phyloP scores from a whole-genome alignment of 257 asterid genomes.

The Jacaranda mimosifolia region DNA sequence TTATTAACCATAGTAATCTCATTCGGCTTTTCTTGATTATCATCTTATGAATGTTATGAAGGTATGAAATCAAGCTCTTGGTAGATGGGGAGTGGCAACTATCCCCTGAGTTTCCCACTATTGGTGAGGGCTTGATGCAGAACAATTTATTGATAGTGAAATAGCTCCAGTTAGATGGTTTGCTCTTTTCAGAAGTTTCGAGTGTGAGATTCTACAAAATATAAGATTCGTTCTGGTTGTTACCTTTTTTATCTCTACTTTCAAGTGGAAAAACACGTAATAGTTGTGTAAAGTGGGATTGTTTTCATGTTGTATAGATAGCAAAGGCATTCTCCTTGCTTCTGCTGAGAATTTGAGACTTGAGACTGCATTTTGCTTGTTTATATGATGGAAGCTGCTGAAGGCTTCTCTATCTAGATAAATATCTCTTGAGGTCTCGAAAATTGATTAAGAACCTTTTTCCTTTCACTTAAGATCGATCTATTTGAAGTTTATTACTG shows the following conservation, averaged over 20 bases:
- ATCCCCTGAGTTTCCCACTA: constrained; percentile 73
- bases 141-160: constrained; percentile 84
- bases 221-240: not conserved
- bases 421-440: not conserved
- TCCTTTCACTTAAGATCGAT: not conserved
- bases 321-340: not conserved
- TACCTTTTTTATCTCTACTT: not conserved
- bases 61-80: constrained; percentile 87
- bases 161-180: constrained; percentile 42
- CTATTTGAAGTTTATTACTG: not conserved
- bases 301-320: not conserved
- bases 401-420: not conserved
- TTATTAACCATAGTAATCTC: constrained; percentile 10
- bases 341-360: not conserved
- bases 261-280: not conserved
- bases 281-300: not conserved
- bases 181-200: constrained; percentile 6
- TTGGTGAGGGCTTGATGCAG: constrained; percentile 81
- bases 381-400: not conserved
- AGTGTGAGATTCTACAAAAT: not conserved
- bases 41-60: constrained; percentile 31
- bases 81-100: constrained; percentile 87
- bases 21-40: constrained; percentile 11
- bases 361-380: not conserved
- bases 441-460: not conserved